Base-by-base conservation (phyloP, 1,284 basidiomycete genomes). In the Afroboletus lepidellus region DNA sequence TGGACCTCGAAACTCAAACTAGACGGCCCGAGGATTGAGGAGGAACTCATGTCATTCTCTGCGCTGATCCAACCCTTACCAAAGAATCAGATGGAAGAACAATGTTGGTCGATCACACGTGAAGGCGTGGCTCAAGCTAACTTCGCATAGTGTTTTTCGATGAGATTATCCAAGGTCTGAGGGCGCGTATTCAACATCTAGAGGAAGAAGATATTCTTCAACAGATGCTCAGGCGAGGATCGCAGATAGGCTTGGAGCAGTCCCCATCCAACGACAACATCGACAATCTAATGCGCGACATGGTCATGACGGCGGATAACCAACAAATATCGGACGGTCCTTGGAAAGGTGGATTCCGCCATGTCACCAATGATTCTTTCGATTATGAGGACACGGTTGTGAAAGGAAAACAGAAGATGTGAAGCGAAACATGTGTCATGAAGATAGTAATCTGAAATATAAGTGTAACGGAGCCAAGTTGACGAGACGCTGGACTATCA, bases 161-260 rank as follows among this genome's bases (percentile, higher is more conserved):
- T 23, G 62, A 69, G 23, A 77, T 86, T 30, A 66, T 87, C 68
- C 61, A 60, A 11, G 75, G 74, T 41, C 71, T 89, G n/a, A 77
- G 79, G 12, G 62, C 63, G 25, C 71, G 76, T 48, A 77, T 88
- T 21, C 74, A 74, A 34, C 65, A 76, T 48, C 65, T 88, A n/a
- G 79, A 84, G 57, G 84, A 87, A 42, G 78, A 87, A 56, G 84
- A 85, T 42, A 64, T 82, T 20, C 81, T 85, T 57, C 84, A 87
- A 57, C 77, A 80, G 51, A 77, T 76, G 23, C 65, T 84, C n/a
- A 69, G 79, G 24, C 78, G 76, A 37, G 78, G 81, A 47, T 81
- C 83, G 5, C 77, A 75, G 53, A 74, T 78, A 36, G 76, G 73
- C 24, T 61, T 79, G 36, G 79, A 83, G 50, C 72, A 72, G 6